A percentile compares a stretch with the other conserved stretches of the same genome.
Evolutionary conservation across 176 grass and related monocot genomes (phyloP).

Genomic region (Eleusine coracana): DNA sequence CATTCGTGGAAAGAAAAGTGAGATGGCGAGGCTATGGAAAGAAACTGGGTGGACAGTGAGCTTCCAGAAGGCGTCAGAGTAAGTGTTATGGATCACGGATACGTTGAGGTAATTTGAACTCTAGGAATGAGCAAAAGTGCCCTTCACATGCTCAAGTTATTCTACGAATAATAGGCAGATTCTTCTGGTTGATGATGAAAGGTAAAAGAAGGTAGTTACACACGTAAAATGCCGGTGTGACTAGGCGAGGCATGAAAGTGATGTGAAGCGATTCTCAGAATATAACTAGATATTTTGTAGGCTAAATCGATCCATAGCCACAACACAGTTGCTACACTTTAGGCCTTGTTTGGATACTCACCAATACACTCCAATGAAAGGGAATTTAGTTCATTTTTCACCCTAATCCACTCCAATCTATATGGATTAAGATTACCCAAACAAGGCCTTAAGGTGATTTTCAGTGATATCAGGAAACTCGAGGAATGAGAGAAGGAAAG

Average conservation of each 20-base stretch:
- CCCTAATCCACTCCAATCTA: too few relatives aligned
- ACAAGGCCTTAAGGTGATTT: slow-evolving; percentile 20
- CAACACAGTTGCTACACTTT: not conserved
- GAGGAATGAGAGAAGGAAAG: slow-evolving; percentile 21
- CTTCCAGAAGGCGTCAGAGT: too few relatives aligned
- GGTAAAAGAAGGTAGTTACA: not conserved
- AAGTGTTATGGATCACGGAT: too few relatives aligned
- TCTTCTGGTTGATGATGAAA: not conserved
- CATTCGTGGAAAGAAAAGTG: not conserved
- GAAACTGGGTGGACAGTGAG: not conserved
- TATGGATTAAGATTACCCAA: too few relatives aligned
- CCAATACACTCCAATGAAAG: too few relatives aligned
- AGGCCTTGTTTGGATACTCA: too few relatives aligned
- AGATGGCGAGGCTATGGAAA: not conserved
- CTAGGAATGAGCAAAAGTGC: not conserved
- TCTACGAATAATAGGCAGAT: not conserved
- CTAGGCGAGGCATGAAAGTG: slow-evolving; percentile 9
- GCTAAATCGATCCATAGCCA: slow-evolving; percentile 1
- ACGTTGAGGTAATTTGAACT: not conserved
- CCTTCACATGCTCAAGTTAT: not conserved
- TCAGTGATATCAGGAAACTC: slow-evolving; percentile 27
- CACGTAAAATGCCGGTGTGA: not conserved
- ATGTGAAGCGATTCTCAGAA: not conserved
- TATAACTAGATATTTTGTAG: slow-evolving; percentile 16
- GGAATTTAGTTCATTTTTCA: too few relatives aligned